Base-by-base conservation (phyloP, 257 asterid species). In the Leptodermis oblonga region DNA sequence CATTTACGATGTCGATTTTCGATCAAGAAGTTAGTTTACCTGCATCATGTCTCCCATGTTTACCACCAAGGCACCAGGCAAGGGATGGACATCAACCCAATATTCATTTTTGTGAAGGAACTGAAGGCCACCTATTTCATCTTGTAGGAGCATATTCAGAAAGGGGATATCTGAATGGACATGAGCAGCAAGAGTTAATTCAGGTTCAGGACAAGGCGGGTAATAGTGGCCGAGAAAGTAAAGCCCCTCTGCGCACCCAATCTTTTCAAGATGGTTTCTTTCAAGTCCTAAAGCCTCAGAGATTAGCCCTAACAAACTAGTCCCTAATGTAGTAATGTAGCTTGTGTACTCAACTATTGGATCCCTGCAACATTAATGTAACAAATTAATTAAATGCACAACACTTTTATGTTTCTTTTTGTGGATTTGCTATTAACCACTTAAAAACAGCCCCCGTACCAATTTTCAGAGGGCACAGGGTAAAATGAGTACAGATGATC, bases 191-290 rank as follows among this genome's bases (percentile, higher is more conserved):
- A 80, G 34, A 0, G 92, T 82, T 14, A 54, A 39, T n/a, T 84
- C 79, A 1, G 92, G 89, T 31, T 86, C 73, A 7, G 89, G 89
- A 58, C 92, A 86, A 18, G 77, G 63, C 0, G 87, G 92, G 26
- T 74, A 79, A 46, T 86, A 84, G 28, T 83, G 84, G 30, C 82
- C 67, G 1, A 71, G 1, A 0, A 70, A 8, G 4, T 33, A 46
- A 3, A 65, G 76, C 14, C 85, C 79, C 48, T 80, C 77, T 0
- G 58, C 74, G 6, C 86, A 83, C 3, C 61, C 77, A 72, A 83
- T 63, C 20, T 70, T 62, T 10, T 37, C 37, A 6, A 85, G 74
- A 25, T 70, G 71, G 17, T 36, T 45, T 0, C 34, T 42, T 0
- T 59, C 45, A 1, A 82, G 81, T 0, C 90, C 86, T 0, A 85